Evolutionary conservation across 495 filamentous ascomycete species (phyloP).

Genomic region (Bathelium albidoporum): DNA sequence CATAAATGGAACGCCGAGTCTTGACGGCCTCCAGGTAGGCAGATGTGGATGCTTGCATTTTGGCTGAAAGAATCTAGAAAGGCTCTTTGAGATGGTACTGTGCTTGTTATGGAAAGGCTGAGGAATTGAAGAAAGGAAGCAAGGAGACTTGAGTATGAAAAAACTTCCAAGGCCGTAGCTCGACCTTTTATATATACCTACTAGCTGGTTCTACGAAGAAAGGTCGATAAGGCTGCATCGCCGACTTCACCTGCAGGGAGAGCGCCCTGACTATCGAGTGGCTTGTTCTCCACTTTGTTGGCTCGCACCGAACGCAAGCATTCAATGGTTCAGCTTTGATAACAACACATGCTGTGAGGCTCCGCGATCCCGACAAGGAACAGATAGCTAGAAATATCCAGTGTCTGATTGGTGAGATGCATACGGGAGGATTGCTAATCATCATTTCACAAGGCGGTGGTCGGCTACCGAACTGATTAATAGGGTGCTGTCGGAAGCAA

Average conservation of each 20-base stretch:
- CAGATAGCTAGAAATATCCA: background rate
- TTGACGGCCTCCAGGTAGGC: constrained; percentile 39
- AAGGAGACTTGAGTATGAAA: background rate
- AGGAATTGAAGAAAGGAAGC: background rate
- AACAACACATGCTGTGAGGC: background rate
- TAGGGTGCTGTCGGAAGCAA: background rate
- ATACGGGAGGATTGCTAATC: background rate
- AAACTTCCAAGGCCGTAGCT: background rate
- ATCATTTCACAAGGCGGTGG: background rate
- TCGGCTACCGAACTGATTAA: background rate
- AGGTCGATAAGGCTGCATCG: background rate
- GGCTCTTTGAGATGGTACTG: background rate
- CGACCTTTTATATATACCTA: background rate
- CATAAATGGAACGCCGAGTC: constrained; percentile 50
- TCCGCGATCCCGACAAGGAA: background rate
- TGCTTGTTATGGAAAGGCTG: background rate
- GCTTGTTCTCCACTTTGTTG: background rate
- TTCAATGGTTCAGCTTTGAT: background rate
- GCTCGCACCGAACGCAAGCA: background rate
- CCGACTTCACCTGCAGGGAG: background rate
- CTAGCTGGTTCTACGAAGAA: background rate
- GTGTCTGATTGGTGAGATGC: background rate
- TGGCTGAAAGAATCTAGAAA: background rate
- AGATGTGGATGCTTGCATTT: constrained; percentile 1
- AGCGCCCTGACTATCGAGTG: background rate